Base-by-base conservation (phyloP, 2,329 filamentous ascomycete genomes). In the Fragosphaeria purpurea region DNA sequence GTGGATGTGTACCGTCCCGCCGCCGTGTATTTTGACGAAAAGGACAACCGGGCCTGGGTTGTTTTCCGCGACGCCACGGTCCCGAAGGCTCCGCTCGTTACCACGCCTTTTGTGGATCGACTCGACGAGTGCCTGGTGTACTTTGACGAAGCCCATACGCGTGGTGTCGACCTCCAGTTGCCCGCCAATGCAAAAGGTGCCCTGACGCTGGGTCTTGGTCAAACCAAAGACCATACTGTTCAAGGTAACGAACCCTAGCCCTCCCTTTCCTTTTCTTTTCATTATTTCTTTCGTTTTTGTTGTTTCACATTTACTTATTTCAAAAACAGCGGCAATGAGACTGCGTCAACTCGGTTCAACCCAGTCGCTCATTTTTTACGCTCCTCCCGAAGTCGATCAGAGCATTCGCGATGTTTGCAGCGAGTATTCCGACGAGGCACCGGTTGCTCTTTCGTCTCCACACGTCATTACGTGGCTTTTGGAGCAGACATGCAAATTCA, bases 141-240 rank as follows among this genome's bases (percentile, higher is more conserved):
- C 47, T 62, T 83, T 5, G 79, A 82, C 50, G 74, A 82, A 55
- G 76, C 75, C 0, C 80, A 84, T 46, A 82, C 78, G 0, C 65
- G 80, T 2, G 80, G 80, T 0, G 80, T 75, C 0, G 80, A 84
- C 54, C 61, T 84, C 1, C 77, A 75, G 52, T 63, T 84, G 1
- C 78, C 77, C 0, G 32, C 58, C 0, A 1, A 59, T 1, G 72
- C 75, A 1, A 56, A 50, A 1, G 80, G 72, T 0, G 80, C 77
- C 0, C 57, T 83, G 1, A 83, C 79, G 0, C 62, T 83, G 0
- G 75, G 74, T 0, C 65, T 77, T 0, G 70, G 73, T 1, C 72
- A 79, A 48, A 80, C 76, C 0, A 83, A 84, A 52, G 80, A 83
- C 50, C 70, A 77, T 7, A 73, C 75, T 0, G 77, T 82, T 0